These are phyloP conservation scores for Vaccinium macrocarpon DNA, from an alignment of 148 eudicot species.

Conservation along the genomic window DNA sequence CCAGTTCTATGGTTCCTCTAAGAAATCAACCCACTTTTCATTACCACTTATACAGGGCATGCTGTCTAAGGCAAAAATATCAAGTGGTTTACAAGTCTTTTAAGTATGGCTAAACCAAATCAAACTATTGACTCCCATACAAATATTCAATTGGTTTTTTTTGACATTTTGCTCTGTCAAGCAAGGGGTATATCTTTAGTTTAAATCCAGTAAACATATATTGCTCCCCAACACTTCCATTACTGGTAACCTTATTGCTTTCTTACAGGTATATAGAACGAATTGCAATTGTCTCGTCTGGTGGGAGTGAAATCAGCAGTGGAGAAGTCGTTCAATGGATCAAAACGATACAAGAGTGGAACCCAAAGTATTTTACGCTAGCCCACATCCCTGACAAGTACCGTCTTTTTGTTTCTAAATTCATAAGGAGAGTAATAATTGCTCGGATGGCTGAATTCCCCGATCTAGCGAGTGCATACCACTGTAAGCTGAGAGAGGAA, in stretches of 20 bases:
- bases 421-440: constrained; percentile 68
- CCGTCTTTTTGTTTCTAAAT: constrained; percentile 57
- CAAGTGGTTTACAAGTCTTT: constrained; percentile 1
- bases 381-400: constrained; percentile 69
- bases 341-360: constrained; percentile 79
- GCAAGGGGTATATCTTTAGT: not conserved
- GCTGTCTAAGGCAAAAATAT: not conserved
- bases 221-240: not conserved
- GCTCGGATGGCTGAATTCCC: constrained; percentile 90
- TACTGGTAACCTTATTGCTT: not conserved
- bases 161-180: not conserved
- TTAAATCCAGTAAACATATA: not conserved
- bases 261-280: constrained; percentile 76
- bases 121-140: not conserved
- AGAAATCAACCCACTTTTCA: not conserved
- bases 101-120: not conserved
- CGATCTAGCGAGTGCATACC: constrained; percentile 78
- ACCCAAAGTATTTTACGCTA: constrained; percentile 83
- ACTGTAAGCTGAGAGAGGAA: constrained; percentile 65
- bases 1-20: not conserved
- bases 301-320: constrained; percentile 49
- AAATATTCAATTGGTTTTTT: not conserved
- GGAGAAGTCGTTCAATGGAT: constrained; percentile 71
- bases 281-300: constrained; percentile 75
- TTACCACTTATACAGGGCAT: not conserved